phyloP scores from a whole-genome alignment of 2,329 filamentous ascomycete genomes.

The Ophiocordyceps polyrhachis-furcata region DNA sequence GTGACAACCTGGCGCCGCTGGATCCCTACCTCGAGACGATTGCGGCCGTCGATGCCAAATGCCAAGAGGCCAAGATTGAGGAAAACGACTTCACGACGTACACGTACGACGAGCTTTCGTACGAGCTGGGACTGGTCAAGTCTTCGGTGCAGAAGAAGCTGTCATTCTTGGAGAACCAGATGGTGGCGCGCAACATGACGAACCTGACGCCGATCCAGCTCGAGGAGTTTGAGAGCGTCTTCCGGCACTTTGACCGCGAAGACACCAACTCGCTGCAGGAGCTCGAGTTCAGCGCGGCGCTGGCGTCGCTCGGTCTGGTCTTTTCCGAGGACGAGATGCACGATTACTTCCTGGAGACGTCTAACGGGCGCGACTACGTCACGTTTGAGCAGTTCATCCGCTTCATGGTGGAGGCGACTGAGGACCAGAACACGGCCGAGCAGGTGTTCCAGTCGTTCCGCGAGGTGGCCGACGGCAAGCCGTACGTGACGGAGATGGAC shows the following conservation, averaged over 20 bases:
- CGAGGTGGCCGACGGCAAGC: conserved; percentile 95
- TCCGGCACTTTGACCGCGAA: conserved; percentile 93
- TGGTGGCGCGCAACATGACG: conserved; percentile 96
- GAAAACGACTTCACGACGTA: conserved; percentile 99
- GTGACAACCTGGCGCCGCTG: conserved; percentile 71
- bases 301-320: conserved; percentile 86
- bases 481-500: conserved; percentile 96
- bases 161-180: conserved; percentile 92
- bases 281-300: conserved; percentile 84
- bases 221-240: conserved; percentile 96
- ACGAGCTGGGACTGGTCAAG: conserved; percentile 82
- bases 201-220: conserved; percentile 96
- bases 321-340: conserved; percentile 99
- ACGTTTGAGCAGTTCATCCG: conserved; percentile 98
- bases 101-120: conserved; percentile 87
- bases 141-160: conserved; percentile 91
- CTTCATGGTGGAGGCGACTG: conserved; percentile 98
- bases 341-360: conserved; percentile 79
- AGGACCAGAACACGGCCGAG: conserved; percentile 96
- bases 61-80: conserved; percentile 91
- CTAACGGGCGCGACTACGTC: conserved; percentile 57
- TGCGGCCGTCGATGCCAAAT: conserved; percentile 68
- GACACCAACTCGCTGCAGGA: conserved; percentile 79
- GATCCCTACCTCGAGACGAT: conserved; percentile 84
- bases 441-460: conserved; percentile 97